These are phyloP conservation scores for Calonectria crousiana DNA, from an alignment of 2,329 filamentous ascomycete genomes.

Conservation along the genomic window DNA sequence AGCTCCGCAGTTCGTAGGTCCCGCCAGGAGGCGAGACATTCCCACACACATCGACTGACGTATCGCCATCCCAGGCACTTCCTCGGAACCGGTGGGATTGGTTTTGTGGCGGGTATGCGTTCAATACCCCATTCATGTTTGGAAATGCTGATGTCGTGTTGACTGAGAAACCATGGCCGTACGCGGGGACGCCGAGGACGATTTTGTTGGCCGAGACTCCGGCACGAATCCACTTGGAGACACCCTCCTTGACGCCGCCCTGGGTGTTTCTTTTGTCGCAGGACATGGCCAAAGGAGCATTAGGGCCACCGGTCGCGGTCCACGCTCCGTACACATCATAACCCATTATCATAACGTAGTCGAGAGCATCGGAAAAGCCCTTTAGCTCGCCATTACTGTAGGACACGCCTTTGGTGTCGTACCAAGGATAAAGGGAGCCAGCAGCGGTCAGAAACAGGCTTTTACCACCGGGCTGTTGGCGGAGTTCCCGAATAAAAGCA, in stretches of 20 bases:
- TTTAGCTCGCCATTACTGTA: slow-evolving; percentile 17
- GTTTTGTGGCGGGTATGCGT: slow-evolving; percentile 34
- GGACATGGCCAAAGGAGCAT: slow-evolving; percentile 19
- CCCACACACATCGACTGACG: slow-evolving; percentile 28
- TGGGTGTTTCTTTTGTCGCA: slow-evolving; percentile 35
- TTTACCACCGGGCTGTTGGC: slow-evolving; percentile 29
- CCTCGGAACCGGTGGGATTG: slow-evolving; percentile 36
- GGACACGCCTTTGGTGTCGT: slow-evolving; percentile 18
- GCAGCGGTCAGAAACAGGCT: slow-evolving; percentile 31
- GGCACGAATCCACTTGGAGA: slow-evolving; percentile 28
- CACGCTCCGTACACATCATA: slow-evolving; percentile 36
- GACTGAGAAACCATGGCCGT: slow-evolving; percentile 36
- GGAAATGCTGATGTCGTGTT: slow-evolving; percentile 26
- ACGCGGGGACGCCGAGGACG: slow-evolving; percentile 34
- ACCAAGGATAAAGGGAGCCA: slow-evolving; percentile 36
- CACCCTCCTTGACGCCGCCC: slow-evolving; percentile 23
- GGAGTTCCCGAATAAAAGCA: slow-evolving; percentile 32
- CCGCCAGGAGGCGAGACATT: slow-evolving; percentile 31
- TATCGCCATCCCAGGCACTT: slow-evolving; percentile 36
- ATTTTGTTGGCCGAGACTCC: slow-evolving; percentile 32
- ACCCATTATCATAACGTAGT: slow-evolving; percentile 40
- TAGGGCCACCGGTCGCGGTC: slow-evolving; percentile 31
- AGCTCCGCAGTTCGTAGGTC: slow-evolving; percentile 36
- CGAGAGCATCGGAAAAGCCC: slow-evolving; percentile 33
- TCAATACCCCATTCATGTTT: slow-evolving; percentile 3